phyloP scores from a whole-genome alignment of 2,329 filamentous ascomycete genomes.

The Boeremia exigua region DNA sequence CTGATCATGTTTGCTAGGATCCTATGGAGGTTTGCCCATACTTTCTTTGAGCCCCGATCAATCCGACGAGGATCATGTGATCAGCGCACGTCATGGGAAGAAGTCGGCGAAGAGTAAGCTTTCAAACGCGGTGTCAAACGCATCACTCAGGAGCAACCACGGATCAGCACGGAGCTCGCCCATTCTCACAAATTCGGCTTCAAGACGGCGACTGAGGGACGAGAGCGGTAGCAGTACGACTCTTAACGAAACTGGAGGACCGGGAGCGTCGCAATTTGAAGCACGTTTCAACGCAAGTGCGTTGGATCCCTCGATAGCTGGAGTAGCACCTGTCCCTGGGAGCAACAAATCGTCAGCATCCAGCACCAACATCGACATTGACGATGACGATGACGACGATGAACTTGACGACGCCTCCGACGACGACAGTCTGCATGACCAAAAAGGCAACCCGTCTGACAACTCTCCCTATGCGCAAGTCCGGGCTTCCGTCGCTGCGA shows the following conservation, averaged over 20 bases:
- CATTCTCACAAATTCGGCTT: constrained; percentile 22
- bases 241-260: constrained; percentile 33
- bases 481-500: constrained; percentile 77
- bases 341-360: constrained; percentile 38
- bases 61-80: constrained; percentile 45
- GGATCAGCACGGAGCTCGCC: constrained; percentile 30
- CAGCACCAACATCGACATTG: constrained; percentile 35
- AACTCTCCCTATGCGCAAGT: constrained; percentile 81
- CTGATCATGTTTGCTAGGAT: constrained; percentile 48
- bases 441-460: constrained; percentile 62
- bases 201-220: constrained; percentile 37
- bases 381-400: constrained; percentile 32
- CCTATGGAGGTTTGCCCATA: constrained; percentile 65
- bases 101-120: constrained; percentile 46
- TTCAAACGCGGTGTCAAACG: constrained; percentile 26
- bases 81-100: constrained; percentile 28
- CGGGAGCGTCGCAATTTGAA: constrained; percentile 41
- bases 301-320: constrained; percentile 29
- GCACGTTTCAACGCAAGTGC: constrained; percentile 42
- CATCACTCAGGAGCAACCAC: constrained; percentile 20
- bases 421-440: constrained; percentile 42
- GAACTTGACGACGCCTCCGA: constrained; percentile 41
- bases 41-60: constrained; percentile 47
- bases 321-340: constrained; percentile 31
- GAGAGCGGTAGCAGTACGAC: constrained; percentile 32